These are phyloP conservation scores for Herpetomonas muscarum DNA, from an alignment of 208 protist genomes.

Conservation along the genomic window DNA sequence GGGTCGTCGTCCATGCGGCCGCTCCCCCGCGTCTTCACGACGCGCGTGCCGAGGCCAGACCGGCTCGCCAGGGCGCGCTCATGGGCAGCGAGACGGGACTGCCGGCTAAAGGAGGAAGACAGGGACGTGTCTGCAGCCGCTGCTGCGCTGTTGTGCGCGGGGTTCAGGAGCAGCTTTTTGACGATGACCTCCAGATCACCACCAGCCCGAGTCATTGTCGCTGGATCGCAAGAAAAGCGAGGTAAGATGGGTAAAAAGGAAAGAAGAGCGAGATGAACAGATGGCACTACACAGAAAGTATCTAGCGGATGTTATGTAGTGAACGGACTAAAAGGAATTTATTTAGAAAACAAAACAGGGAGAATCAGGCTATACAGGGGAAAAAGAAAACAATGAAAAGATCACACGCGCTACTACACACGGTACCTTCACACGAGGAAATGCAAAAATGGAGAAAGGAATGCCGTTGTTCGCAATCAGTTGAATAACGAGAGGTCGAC, in stretches of 20 bases:
- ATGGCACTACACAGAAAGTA: neutral
- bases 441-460: too few species aligned
- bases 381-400: constrained; percentile 1
- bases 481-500: too few species aligned
- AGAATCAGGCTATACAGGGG: neutral
- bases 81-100: constrained; percentile 37
- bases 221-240: neutral
- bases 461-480: too few species aligned
- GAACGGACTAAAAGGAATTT: too few species aligned
- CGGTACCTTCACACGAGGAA: too few species aligned
- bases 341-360: neutral
- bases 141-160: constrained; percentile 51
- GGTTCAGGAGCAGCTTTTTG: constrained; percentile 56
- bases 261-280: constrained; percentile 17
- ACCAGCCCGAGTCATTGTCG: neutral
- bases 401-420: too few species aligned
- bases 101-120: constrained; percentile 35
- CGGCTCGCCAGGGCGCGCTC: constrained; percentile 15
- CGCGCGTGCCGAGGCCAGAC: constrained; percentile 14
- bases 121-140: constrained; percentile 8
- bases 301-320: too few species aligned
- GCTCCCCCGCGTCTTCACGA: constrained; percentile 7
- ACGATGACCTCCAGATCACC: constrained; percentile 51
- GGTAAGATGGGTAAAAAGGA: constrained; percentile 3
- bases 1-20: neutral